Evolutionary conservation across 257 asterid genomes (phyloP), one percentile per base, ranked within the genome.

Genomic region (Penstemon eatonii): DNA sequence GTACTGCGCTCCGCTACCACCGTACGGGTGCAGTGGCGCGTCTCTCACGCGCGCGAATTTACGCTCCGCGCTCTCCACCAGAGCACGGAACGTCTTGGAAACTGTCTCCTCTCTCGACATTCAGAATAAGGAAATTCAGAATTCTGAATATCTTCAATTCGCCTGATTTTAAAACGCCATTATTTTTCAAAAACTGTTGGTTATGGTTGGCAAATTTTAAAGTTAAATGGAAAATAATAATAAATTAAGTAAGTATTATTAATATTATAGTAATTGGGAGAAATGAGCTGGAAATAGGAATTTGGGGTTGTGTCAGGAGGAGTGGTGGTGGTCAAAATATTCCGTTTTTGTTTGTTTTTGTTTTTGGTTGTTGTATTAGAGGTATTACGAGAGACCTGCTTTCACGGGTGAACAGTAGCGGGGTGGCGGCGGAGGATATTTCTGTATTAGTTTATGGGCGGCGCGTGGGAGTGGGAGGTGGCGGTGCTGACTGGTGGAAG

Each of bases 1-100:
- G 56, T 73, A 64, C 74, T 79, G 84, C 60, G 83, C 84, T 37
- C 86, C 87, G 62, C 81, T 70, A 9, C 86, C 82, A 49, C 84
- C 92, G 78, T 90, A 85, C 45, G 92, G 90, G 72, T 84, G 90
- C 82, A 84, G 76, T 50, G 99, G 99, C 54, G 93, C 84, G 87
- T 93, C 99, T 1, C 97, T 86, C 33, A 93, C 95, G 70, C 97
- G 89, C 61, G 93, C 89, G 75, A 87, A 93, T 71, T 93, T 93
- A 69, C 88, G 86, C 79, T 93, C 99, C n/a, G 96, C 99, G 33
- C 60, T 69, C 78, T 93, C 99, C 46, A 77, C 91, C 36, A 85
- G 75, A 19, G 84, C 75, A 56, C 94, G 85, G 80, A 93, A 93
- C 7, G 79, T 80, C 80, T 58, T 76, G 33, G 86, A 74, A 9